Conservation (phyloP, 768 basidiomycete species). For the Mycena filopes region DNA sequence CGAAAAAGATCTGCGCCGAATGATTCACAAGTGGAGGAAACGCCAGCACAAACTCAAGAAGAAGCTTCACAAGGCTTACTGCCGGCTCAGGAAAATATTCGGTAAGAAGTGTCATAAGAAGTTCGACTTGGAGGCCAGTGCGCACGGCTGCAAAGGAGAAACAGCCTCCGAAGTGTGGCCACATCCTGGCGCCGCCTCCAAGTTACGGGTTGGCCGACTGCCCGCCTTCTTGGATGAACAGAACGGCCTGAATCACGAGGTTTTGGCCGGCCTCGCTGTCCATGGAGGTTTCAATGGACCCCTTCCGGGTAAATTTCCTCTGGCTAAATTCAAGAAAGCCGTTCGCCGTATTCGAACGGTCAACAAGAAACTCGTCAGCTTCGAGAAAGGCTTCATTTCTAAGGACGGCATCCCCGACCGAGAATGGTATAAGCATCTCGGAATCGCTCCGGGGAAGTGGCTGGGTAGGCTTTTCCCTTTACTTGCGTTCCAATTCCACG, state of each 20-base stretch:
- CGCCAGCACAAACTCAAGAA: conserved; percentile 31
- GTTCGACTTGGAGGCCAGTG: conserved; percentile 9
- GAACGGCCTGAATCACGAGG: conserved; percentile 8
- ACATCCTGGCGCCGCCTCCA: conserved; percentile 8
- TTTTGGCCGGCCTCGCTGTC: conserved; percentile 19
- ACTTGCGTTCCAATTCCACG: background rate
- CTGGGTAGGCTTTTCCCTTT: conserved; percentile 66
- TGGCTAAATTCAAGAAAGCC: conserved; percentile 63
- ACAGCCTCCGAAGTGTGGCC: background rate
- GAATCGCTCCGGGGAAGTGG: conserved; percentile 89
- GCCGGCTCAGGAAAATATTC: conserved; percentile 48
- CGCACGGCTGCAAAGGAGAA: conserved; percentile 10
- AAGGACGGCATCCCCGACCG: conserved; percentile 80
- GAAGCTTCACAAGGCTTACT: conserved; percentile 43
- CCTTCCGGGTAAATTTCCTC: conserved; percentile 37
- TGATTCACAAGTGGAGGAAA: conserved; percentile 49
- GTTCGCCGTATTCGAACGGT: conserved; percentile 65
- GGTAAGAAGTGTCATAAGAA: conserved; percentile 39
- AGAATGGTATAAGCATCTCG: conserved; percentile 89
- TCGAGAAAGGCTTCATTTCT: conserved; percentile 86
- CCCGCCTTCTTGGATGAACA: conserved; percentile 41
- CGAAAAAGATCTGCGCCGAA: conserved; percentile 49
- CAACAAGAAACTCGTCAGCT: conserved; percentile 74
- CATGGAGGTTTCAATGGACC: conserved; percentile 20
- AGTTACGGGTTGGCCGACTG: conserved; percentile 40